phyloP scores from a whole-genome alignment of 2,329 filamentous ascomycete genomes.

The Cercospora nicotianae region DNA sequence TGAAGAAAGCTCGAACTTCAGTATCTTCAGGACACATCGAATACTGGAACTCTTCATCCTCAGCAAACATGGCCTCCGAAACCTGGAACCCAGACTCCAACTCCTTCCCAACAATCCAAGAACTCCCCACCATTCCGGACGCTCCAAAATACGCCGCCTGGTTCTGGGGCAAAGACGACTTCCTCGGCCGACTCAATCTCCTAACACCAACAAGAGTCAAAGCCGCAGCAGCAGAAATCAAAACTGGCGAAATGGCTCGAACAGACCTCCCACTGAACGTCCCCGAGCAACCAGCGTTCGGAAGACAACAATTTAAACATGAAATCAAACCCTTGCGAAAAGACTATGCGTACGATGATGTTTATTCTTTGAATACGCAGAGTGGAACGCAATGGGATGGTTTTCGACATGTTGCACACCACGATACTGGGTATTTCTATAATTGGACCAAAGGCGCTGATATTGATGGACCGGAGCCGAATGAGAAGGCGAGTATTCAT shows the following conservation, averaged over 20 bases:
- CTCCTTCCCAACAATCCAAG: conserved; percentile 54
- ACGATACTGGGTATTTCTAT: conserved; percentile 44
- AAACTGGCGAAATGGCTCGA: conserved; percentile 57
- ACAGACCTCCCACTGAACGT: conserved; percentile 57
- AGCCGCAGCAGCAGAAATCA: conserved; percentile 55
- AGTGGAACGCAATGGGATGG: conserved; percentile 50
- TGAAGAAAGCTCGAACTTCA: too few relatives aligned
- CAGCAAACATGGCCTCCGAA: conserved; percentile 15
- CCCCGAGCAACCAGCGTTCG: conserved; percentile 55
- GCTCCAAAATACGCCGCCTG: conserved; percentile 59
- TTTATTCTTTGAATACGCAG: conserved; percentile 48
- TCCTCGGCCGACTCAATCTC: conserved; percentile 57
- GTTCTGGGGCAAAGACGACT: conserved; percentile 61
- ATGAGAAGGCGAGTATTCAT: conserved; percentile 49
- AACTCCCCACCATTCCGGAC: conserved; percentile 53
- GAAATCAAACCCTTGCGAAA: conserved; percentile 50
- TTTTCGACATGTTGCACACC: conserved; percentile 47
- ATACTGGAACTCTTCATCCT: too few relatives aligned
- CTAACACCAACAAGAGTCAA: conserved; percentile 57
- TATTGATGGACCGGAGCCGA: conserved; percentile 43
- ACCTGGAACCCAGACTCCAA: conserved; percentile 51
- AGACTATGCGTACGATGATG: conserved; percentile 45
- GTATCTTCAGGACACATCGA: too few relatives aligned
- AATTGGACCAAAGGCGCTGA: conserved; percentile 45
- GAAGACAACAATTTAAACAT: conserved; percentile 55